Conservation (phyloP, 2,329 filamentous ascomycete species). For the Talaromyces verruculosus region DNA sequence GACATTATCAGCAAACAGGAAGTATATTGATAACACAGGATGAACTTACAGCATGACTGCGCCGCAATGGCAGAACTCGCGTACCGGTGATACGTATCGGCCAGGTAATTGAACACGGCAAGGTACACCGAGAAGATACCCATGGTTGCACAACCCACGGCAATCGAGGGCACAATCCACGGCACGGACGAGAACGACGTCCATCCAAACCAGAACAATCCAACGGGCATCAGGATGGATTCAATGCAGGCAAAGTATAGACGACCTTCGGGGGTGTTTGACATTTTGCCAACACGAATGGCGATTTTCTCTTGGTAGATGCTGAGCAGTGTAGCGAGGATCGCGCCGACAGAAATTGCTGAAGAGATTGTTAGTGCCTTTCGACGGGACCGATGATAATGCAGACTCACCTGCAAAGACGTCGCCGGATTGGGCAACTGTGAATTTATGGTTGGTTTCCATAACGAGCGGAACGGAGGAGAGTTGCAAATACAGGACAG, state of each 20-base stretch:
- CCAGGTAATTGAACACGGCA: conserved; percentile 88
- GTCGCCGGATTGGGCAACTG: conserved; percentile 64
- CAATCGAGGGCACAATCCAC: conserved; percentile 71
- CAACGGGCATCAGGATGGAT: conserved; percentile 71
- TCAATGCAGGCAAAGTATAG: conserved; percentile 82
- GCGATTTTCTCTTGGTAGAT: conserved; percentile 72
- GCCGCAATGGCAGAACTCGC: conserved; percentile 83
- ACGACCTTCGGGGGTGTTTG: conserved; percentile 66
- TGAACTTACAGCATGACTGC: conserved; percentile 68
- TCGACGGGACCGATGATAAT: not conserved
- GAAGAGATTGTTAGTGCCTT: not conserved
- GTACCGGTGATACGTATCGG: conserved; percentile 82
- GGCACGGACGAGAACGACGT: conserved; percentile 61
- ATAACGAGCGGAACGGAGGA: conserved; percentile 79
- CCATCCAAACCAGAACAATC: conserved; percentile 80
- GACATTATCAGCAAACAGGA: not conserved
- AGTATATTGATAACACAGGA: not conserved
- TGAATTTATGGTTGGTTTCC: conserved; percentile 65
- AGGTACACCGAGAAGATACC: conserved; percentile 86
- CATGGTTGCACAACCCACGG: conserved; percentile 73
- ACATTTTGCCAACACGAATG: conserved; percentile 48
- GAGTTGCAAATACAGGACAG: conserved; percentile 81
- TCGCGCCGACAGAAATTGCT: conserved; percentile 66
- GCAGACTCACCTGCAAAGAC: conserved; percentile 59
- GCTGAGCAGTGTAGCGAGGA: conserved; percentile 66